A percentile compares a stretch with the other conserved stretches of the same genome.
These are phyloP conservation scores for Talaromyces albobiverticillius DNA, from an alignment of 2,329 filamentous ascomycete species.

Conservation along the genomic window DNA sequence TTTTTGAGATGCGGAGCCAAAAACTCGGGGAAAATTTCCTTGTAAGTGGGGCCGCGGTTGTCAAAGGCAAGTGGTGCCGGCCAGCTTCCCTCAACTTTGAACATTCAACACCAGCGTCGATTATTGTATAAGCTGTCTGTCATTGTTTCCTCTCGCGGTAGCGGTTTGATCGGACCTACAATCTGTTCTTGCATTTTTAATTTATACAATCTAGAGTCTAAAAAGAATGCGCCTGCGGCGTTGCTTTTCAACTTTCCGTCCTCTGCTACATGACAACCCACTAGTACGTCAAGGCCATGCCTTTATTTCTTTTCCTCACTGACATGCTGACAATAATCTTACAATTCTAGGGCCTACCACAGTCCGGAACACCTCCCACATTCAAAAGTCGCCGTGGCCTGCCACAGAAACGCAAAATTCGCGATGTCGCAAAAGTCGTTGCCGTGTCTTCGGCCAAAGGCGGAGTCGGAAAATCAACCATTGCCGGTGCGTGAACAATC, in stretches of 20 bases:
- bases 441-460: constrained; percentile 97
- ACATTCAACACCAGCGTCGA: too few species aligned
- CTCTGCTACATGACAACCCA: constrained; percentile 78
- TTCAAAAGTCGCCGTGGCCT: constrained; percentile 75
- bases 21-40: constrained; percentile 17
- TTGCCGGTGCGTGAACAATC: constrained; percentile 64
- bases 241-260: constrained; percentile 55
- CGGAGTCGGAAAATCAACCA: constrained; percentile 95
- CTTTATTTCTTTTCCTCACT: background rate
- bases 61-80: constrained; percentile 12
- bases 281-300: constrained; percentile 54
- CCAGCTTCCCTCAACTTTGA: background rate
- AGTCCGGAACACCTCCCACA: constrained; percentile 64
- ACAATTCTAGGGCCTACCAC: constrained; percentile 70
- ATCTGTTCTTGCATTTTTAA: too few species aligned
- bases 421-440: constrained; percentile 83
- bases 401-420: constrained; percentile 76
- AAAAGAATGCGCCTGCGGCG: constrained; percentile 36
- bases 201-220: background rate
- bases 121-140: too few species aligned
- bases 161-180: background rate
- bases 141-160: background rate
- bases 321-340: background rate
- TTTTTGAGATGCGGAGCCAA: constrained; percentile 15
- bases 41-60: constrained; percentile 2